Conservation (phyloP, 1,284 basidiomycete species). For the Cryptococcus sp. region DNA sequence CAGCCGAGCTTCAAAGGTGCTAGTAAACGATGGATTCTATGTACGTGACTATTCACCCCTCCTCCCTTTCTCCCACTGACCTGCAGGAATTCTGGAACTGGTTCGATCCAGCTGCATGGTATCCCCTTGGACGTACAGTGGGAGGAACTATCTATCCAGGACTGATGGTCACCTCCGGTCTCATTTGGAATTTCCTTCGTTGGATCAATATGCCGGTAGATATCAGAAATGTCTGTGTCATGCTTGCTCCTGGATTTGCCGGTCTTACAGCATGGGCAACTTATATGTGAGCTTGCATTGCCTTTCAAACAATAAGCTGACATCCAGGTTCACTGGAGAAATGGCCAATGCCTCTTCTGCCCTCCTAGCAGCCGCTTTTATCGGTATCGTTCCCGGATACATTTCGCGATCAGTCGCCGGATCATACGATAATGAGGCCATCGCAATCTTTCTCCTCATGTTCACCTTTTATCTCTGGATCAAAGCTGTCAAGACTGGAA, state of each 20-base stretch:
- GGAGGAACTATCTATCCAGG: slow-evolving; percentile 98
- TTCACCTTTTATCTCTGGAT: slow-evolving; percentile 98
- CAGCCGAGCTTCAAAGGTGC: slow-evolving; percentile 82
- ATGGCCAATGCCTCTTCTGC: slow-evolving; percentile 92
- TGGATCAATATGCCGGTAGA: slow-evolving; percentile 91
- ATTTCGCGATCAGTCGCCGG: slow-evolving; percentile 99
- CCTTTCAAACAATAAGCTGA: background rate
- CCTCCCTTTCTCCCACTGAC: slow-evolving; percentile 3
- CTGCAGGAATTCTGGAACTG: slow-evolving; percentile 97
- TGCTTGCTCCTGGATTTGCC: slow-evolving; percentile 94
- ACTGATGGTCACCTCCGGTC: slow-evolving; percentile 93
- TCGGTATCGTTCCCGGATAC: slow-evolving; percentile 92
- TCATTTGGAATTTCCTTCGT: slow-evolving; percentile 89
- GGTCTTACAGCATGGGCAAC: slow-evolving; percentile 97
- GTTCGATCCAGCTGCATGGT: slow-evolving; percentile 99
- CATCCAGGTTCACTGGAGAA: slow-evolving; percentile 74
- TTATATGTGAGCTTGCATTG: slow-evolving; percentile 64
- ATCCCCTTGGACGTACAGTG: slow-evolving; percentile 94
- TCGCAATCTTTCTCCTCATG: slow-evolving; percentile 99
- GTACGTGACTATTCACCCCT: slow-evolving; percentile 53
- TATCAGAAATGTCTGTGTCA: slow-evolving; percentile 94
- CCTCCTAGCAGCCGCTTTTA: slow-evolving; percentile 95
- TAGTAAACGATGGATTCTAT: slow-evolving; percentile 91
- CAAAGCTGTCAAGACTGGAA: slow-evolving; percentile 90
- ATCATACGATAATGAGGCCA: slow-evolving; percentile 99